Evolutionary conservation across 2,329 filamentous ascomycete genomes (phyloP).

Genomic region (Hypocrella siamensis): DNA sequence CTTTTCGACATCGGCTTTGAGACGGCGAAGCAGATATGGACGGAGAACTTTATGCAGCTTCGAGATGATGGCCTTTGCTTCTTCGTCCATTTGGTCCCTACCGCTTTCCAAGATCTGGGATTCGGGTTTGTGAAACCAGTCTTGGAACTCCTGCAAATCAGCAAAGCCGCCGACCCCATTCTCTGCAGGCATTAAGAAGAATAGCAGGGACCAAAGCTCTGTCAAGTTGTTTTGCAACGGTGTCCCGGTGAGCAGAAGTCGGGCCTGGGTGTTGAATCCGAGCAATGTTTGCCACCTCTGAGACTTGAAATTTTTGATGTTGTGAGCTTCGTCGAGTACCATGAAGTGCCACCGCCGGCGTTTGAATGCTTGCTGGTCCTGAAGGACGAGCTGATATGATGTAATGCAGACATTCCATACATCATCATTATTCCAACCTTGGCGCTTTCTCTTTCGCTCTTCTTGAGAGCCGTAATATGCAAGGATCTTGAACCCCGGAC

Average conservation of each 20-base stretch:
- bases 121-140: constrained; percentile 90
- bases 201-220: constrained; percentile 90
- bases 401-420: constrained; percentile 97
- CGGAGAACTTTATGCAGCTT: constrained; percentile 90
- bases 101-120: constrained; percentile 94
- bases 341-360: constrained; percentile 92
- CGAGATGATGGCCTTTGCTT: constrained; percentile 78
- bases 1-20: constrained; percentile 96
- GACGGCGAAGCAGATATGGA: constrained; percentile 74
- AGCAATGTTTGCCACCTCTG: constrained; percentile 93
- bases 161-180: constrained; percentile 81
- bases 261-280: constrained; percentile 78
- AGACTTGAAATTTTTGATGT: constrained; percentile 99
- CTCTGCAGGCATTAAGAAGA: constrained; percentile 89
- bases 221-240: constrained; percentile 94
- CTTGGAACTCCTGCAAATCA: constrained; percentile 86
- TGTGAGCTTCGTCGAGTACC: constrained; percentile 95
- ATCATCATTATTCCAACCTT: constrained; percentile 86
- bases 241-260: constrained; percentile 81
- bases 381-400: constrained; percentile 88
- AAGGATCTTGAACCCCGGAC: constrained; percentile 92
- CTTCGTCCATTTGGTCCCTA: constrained; percentile 83
- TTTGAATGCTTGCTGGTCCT: constrained; percentile 89
- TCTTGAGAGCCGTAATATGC: constrained; percentile 93
- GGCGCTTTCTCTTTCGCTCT: constrained; percentile 78